These are phyloP conservation scores for Babesia divergens DNA, from an alignment of 169 alveolate species.

Conservation along the genomic window DNA sequence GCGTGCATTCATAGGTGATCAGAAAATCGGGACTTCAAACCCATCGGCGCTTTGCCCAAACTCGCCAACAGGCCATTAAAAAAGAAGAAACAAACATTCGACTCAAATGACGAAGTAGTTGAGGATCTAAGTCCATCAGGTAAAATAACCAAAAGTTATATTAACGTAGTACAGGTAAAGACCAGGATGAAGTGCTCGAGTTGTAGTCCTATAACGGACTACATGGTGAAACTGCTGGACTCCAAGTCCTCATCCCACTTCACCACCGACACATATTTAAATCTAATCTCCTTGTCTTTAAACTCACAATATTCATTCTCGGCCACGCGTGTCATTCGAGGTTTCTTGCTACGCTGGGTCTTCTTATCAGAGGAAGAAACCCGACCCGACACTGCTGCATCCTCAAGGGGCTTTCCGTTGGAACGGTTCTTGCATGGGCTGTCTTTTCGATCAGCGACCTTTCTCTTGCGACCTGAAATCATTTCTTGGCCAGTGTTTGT, in stretches of 20 bases:
- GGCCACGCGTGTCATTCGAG: slow-evolving; percentile 17
- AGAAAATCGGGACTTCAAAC: slow-evolving; percentile 29
- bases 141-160: not conserved
- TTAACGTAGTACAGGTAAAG: not conserved
- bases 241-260: slow-evolving; percentile 67
- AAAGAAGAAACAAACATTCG: not conserved
- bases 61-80: not conserved
- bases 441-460: not conserved
- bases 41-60: not conserved
- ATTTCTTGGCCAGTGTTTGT: not conserved
- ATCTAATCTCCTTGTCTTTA: slow-evolving; percentile 39
- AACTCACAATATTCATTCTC: slow-evolving; percentile 50
- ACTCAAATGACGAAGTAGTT: not conserved
- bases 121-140: not conserved
- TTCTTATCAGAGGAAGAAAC: not conserved
- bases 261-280: slow-evolving; percentile 31
- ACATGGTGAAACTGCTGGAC: not conserved
- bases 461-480: not conserved
- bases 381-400: not conserved
- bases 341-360: not conserved
- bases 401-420: not conserved
- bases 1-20: not conserved
- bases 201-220: not conserved
- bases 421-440: not conserved
- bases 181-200: slow-evolving; percentile 14